Base-by-base conservation (phyloP, 2,329 filamentous ascomycete genomes). In the Claviceps spartinae region DNA sequence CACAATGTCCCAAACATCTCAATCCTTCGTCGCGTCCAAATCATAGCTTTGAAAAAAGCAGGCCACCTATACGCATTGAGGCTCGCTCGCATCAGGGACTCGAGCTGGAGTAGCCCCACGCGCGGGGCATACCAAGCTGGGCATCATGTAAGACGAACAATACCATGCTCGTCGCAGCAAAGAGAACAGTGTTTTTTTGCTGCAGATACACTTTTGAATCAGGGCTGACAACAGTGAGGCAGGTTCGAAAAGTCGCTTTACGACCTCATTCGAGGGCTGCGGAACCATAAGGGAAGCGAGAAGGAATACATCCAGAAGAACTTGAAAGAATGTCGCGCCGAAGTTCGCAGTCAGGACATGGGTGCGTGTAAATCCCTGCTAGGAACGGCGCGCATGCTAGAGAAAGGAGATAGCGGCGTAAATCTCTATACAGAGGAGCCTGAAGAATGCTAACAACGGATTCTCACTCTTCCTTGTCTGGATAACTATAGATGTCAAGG, bases 161-260 rank as follows among this genome's bases (percentile, higher is more conserved):
- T 8, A n/a, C 30, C 22, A 44, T 44, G 22, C 42, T 26, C 42
- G 9, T 13, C 40, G 40, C 40, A 42, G 30, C 30, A 22, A 20
- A 13, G 18, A 18, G 2, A 11, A 22, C 4, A 18, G 18, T 22
- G 20, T 20, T 43, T 3, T 3, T 43, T 1, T 43, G 9, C 30
- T 24, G 42, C 13, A 5, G 4, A 16, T 22, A 9, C 14, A 16
- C 18, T 42, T 22, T 42, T 9, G 1, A 8, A 20, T 9, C 2
- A 26, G 13, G 40, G 49, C 48, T 43, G 22, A 54, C 36, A 8
- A 14, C 6, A 43, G 46, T 48, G 46, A 30, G 36, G 22, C 53
- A 97, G 90, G 93, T 98, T 98, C 73, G 93, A 98, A 70, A 98
- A 98, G 72, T 96, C 93, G 43, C 81, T 98, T 20, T 95, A 96